These are phyloP conservation scores for Trichophyton simii DNA, from an alignment of 2,329 filamentous ascomycete species.

Conservation along the genomic window DNA sequence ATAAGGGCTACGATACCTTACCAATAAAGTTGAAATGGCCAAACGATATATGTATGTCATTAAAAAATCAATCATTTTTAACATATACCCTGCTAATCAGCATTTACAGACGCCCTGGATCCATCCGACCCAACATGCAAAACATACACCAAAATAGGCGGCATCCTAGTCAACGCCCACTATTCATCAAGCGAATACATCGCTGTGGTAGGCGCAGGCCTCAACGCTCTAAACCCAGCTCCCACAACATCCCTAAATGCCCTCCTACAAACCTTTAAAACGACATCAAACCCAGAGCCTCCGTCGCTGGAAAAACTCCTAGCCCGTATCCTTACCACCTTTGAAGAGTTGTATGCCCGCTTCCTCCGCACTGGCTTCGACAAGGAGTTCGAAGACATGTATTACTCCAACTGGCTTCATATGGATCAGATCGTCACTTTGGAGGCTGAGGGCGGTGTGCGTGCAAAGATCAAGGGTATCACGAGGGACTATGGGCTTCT, in stretches of 20 bases:
- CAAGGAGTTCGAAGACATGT: constrained; percentile 56
- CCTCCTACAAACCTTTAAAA: constrained; percentile 39
- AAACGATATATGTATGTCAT: constrained; percentile 70
- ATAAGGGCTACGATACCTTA: constrained; percentile 57
- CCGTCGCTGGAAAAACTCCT: constrained; percentile 70
- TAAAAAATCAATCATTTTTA: neutral
- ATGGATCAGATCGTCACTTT: constrained; percentile 61
- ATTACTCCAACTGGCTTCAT: constrained; percentile 81
- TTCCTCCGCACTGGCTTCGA: constrained; percentile 71
- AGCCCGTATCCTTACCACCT: constrained; percentile 62
- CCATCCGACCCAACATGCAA: constrained; percentile 40
- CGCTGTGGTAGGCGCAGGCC: constrained; percentile 69
- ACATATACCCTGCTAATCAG: neutral
- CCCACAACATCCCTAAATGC: constrained; percentile 80
- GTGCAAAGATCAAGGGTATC: constrained; percentile 71
- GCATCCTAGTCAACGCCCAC: constrained; percentile 79
- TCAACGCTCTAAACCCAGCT: constrained; percentile 72
- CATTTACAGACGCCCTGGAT: constrained; percentile 49
- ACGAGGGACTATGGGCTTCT: constrained; percentile 85
- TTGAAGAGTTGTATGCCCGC: constrained; percentile 63
- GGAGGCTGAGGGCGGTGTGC: constrained; percentile 63
- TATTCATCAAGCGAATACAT: constrained; percentile 69
- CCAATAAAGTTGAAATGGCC: constrained; percentile 92
- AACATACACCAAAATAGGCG: constrained; percentile 75
- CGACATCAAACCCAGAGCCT: constrained; percentile 32